These are phyloP conservation scores for Ophiostoma novo-ulmi DNA, from an alignment of 2,329 filamentous ascomycete genomes.

Conservation along the genomic window DNA sequence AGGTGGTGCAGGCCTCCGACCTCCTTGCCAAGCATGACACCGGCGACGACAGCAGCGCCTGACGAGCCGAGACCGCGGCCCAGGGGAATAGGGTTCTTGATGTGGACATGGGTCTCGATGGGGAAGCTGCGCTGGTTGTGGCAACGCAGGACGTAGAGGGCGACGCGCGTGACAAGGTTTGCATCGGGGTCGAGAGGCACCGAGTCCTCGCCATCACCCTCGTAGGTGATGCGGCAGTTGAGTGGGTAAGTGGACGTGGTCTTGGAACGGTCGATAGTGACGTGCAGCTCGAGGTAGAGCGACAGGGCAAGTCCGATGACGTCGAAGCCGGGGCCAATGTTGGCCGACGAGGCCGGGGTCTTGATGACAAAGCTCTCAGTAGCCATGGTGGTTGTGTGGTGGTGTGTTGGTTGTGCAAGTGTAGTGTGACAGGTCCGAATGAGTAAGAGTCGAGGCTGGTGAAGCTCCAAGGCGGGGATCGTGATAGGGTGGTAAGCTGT, in stretches of 20 bases:
- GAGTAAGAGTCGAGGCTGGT: too few species aligned
- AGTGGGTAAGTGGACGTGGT: slow-evolving; percentile 55
- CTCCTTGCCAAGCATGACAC: slow-evolving; percentile 87
- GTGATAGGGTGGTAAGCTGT: not conserved
- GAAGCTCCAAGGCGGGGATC: not conserved
- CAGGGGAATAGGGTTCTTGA: slow-evolving; percentile 91
- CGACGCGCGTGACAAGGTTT: slow-evolving; percentile 91
- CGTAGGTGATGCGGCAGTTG: slow-evolving; percentile 88
- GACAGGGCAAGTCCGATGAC: slow-evolving; percentile 93
- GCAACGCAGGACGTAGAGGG: slow-evolving; percentile 90
- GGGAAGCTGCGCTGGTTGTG: slow-evolving; percentile 84
- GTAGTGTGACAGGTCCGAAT: not conserved
- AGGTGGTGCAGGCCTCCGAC: slow-evolving; percentile 72
- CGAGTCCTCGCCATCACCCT: slow-evolving; percentile 67
- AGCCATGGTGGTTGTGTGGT: slow-evolving; percentile 23
- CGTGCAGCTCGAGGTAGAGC: slow-evolving; percentile 83
- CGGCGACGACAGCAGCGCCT: slow-evolving; percentile 89
- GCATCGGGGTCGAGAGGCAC: slow-evolving; percentile 78
- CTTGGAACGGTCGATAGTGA: slow-evolving; percentile 64
- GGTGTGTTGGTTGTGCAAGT: not conserved
- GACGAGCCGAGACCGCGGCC: slow-evolving; percentile 92
- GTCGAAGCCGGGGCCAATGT: slow-evolving; percentile 96
- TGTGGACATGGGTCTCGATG: slow-evolving; percentile 80
- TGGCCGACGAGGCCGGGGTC: slow-evolving; percentile 91
- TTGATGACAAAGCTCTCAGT: slow-evolving; percentile 62